These are phyloP conservation scores for Hyaloscypha variabilis DNA, from an alignment of 495 filamentous ascomycete species.

Conservation along the genomic window DNA sequence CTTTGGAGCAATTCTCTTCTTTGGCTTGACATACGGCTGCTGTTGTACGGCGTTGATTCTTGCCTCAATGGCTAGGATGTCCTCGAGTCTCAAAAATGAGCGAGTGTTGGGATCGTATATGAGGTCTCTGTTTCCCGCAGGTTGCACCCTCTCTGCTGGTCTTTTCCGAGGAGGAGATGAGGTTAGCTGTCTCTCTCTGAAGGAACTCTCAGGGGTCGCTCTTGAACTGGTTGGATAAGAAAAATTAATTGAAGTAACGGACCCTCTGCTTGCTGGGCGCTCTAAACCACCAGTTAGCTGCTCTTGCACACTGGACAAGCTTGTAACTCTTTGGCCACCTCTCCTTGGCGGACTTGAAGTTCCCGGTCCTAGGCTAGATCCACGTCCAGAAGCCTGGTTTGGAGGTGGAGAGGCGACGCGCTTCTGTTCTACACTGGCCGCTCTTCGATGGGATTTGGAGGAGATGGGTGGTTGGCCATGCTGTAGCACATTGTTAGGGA, in stretches of 20 bases:
- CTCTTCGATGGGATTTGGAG: conserved; percentile 42
- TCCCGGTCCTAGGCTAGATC: conserved; percentile 44
- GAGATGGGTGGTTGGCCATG: conserved; percentile 12
- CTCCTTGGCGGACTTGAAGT: conserved; percentile 15
- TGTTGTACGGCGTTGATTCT: too few relatives aligned
- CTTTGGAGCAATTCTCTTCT: conserved; percentile 49
- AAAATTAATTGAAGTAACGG: conserved; percentile 87
- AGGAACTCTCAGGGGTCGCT: conserved; percentile 27
- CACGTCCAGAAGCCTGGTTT: conserved; percentile 40
- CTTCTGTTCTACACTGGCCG: conserved; percentile 55
- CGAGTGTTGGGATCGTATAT: conserved; percentile 62
- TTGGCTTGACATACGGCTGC: conserved; percentile 54
- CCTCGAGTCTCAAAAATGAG: conserved; percentile 48
- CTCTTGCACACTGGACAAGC: conserved; percentile 30
- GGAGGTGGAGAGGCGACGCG: conserved; percentile 52
- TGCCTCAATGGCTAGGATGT: conserved; percentile 40
- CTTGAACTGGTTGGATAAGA: conserved; percentile 72
- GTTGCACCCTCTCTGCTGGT: too few relatives aligned
- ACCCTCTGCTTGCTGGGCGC: conserved; percentile 63
- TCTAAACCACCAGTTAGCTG: conserved; percentile 39
- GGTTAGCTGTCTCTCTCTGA: conserved; percentile 31
- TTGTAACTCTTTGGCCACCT: conserved; percentile 23
- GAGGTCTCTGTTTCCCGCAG: too few relatives aligned
- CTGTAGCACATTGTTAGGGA: conserved; percentile 55
- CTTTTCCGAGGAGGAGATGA: conserved; percentile 29